Evolutionary conservation across 345 rosid genomes (phyloP).

Genomic region (Isatis tinctoria): DNA sequence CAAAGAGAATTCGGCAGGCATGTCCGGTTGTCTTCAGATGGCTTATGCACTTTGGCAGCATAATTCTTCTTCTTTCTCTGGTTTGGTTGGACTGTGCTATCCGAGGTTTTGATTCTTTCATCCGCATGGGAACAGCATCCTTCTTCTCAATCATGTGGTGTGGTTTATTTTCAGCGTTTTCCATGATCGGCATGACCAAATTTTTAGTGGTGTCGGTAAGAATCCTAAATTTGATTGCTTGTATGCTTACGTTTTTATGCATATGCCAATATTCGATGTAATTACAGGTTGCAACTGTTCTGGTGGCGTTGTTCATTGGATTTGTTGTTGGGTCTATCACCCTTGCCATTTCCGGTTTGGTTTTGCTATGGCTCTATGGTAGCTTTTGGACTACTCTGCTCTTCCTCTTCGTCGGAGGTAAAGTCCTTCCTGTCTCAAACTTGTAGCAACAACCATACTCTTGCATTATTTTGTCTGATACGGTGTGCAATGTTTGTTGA

Average conservation of each 20-base stretch:
- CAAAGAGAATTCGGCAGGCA: constrained; percentile 44
- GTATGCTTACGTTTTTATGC: neutral
- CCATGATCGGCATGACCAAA: constrained; percentile 73
- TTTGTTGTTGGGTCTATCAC: constrained; percentile 54
- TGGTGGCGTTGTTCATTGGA: constrained; percentile 62
- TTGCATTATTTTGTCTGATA: constrained; percentile 1
- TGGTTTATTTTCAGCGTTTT: constrained; percentile 70
- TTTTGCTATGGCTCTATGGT: constrained; percentile 86
- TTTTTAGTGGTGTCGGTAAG: constrained; percentile 76
- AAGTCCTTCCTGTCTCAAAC: constrained; percentile 3
- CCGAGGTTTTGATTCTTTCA: constrained; percentile 82
- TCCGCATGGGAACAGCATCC: constrained; percentile 82
- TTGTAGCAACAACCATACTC: neutral
- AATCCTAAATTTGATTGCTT: neutral
- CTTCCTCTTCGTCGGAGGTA: constrained; percentile 70
- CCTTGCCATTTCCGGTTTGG: constrained; percentile 55
- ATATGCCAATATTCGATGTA: neutral
- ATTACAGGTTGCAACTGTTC: constrained; percentile 56
- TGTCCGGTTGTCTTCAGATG: constrained; percentile 62
- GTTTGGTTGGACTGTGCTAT: constrained; percentile 88
- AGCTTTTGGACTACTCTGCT: constrained; percentile 84
- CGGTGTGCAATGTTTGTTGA: constrained; percentile 6
- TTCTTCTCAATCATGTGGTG: constrained; percentile 88
- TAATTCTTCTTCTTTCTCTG: constrained; percentile 63
- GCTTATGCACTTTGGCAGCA: constrained; percentile 65